These are phyloP conservation scores for Nitzschia palea DNA, from an alignment of 108 stramenopile species.

Conservation along the genomic window DNA sequence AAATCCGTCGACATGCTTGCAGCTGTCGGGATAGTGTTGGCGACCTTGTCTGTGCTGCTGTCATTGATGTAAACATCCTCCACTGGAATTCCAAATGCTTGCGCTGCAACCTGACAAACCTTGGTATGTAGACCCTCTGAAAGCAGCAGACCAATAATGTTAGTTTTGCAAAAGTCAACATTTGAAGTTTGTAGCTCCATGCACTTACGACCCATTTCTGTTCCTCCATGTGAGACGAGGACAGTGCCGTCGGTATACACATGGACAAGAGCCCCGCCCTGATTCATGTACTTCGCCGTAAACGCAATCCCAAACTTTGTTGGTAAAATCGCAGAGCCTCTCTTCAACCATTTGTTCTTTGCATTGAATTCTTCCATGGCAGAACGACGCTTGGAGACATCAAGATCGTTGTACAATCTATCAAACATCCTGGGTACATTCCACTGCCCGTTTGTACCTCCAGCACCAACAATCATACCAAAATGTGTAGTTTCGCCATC, in stretches of 20 bases:
- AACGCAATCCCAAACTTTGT: slow-evolving; percentile 95
- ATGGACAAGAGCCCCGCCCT: slow-evolving; percentile 93
- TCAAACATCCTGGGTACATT: slow-evolving; percentile 85
- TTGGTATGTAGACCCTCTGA: slow-evolving; percentile 96
- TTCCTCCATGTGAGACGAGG: slow-evolving; percentile 92
- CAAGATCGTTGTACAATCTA: slow-evolving; percentile 54
- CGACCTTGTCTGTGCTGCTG: slow-evolving; percentile 88
- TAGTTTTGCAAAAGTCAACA: too few relatives aligned
- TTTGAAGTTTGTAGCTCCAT: too few relatives aligned
- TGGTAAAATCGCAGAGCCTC: slow-evolving; percentile 82
- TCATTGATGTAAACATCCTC: slow-evolving; percentile 91
- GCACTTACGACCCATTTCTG: slow-evolving; percentile 97
- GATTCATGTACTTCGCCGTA: slow-evolving; percentile 87
- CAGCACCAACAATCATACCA: slow-evolving; percentile 72
- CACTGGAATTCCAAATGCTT: slow-evolving; percentile 86
- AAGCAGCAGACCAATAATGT: too few relatives aligned
- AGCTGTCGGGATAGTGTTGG: slow-evolving; percentile 91
- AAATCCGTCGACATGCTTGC: slow-evolving; percentile 91
- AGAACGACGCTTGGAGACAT: slow-evolving; percentile 57
- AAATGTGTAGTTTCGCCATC: slow-evolving; percentile 79
- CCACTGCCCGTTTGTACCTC: slow-evolving; percentile 68
- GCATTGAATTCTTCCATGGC: slow-evolving; percentile 80
- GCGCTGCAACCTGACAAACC: slow-evolving; percentile 92
- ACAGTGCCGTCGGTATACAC: slow-evolving; percentile 93
- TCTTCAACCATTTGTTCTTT: slow-evolving; percentile 82